These are phyloP conservation scores for Amylocarpus encephaloides DNA, from an alignment of 2,329 filamentous ascomycete genomes.

Conservation along the genomic window DNA sequence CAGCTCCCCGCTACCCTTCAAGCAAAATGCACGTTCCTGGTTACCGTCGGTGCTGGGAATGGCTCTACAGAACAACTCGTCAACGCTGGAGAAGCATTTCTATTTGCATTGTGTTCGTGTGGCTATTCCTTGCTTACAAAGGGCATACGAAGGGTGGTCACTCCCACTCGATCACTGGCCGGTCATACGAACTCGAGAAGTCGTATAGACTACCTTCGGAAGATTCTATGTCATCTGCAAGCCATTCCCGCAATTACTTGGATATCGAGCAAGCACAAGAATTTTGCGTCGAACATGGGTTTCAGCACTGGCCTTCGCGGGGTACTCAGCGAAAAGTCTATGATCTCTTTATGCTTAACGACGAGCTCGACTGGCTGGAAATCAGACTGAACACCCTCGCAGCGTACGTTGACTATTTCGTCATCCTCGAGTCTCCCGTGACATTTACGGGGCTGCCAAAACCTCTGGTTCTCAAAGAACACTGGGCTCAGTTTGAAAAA, in stretches of 20 bases:
- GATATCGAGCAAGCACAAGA: slow-evolving; percentile 5
- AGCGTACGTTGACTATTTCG: slow-evolving; percentile 56
- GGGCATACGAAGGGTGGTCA: slow-evolving; percentile 8
- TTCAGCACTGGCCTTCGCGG: slow-evolving; percentile 7
- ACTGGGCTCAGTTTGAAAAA: slow-evolving; percentile 44
- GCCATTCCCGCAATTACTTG: slow-evolving; percentile 6
- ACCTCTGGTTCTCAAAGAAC: slow-evolving; percentile 45
- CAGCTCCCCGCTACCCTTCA: neutral
- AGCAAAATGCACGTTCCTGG: slow-evolving; percentile 7
- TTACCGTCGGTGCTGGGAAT: slow-evolving; percentile 6
- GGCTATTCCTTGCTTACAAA: slow-evolving; percentile 9
- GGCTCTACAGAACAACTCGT: neutral
- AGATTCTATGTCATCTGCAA: neutral
- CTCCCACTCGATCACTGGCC: slow-evolving; percentile 11
- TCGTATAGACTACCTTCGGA: neutral
- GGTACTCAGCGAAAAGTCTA: slow-evolving; percentile 43
- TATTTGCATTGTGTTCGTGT: slow-evolving; percentile 2
- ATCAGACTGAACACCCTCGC: slow-evolving; percentile 54
- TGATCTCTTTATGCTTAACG: slow-evolving; percentile 57
- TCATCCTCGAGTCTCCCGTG: slow-evolving; percentile 52
- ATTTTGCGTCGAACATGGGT: slow-evolving; percentile 15
- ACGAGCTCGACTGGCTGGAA: slow-evolving; percentile 61
- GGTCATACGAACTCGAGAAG: slow-evolving; percentile 12
- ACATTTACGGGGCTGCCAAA: slow-evolving; percentile 55
- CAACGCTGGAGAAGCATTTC: slow-evolving; percentile 10